Evolutionary conservation across 2,329 filamentous ascomycete genomes (phyloP), one percentile per base, ranked within the genome.

Genomic region (Leptographium radiaticola): DNA sequence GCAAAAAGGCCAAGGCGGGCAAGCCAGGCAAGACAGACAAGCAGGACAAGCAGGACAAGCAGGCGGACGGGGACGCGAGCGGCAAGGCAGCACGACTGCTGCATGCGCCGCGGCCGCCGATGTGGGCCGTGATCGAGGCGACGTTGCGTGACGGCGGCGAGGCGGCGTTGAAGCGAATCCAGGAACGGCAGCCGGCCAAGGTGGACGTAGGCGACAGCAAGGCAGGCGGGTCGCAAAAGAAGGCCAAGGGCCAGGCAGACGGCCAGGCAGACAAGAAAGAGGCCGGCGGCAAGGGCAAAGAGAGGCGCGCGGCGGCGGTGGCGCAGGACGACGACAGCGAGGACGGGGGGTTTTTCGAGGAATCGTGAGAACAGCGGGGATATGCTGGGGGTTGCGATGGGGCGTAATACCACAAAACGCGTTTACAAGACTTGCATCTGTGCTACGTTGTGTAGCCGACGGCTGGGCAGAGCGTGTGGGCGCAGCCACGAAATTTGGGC

Each of bases 61-160:
- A 18, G 16, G 10, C 42, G 13, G 20, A 49, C 3, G 42, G 2
- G 2, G 31, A 39, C 6, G 47, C 31, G 18, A 51, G 47, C 44
- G 71, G 69, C 44, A 71, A 66, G 60, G 72, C 71, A 60, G 67
- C 67, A 47, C 62, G 65, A 48, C 69, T 71, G 25, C 63, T 80
- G 16, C 68, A 68, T n/a, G 65, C 69, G 6, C 69, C 74, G 55
- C 67, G 76, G 55, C 74, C 76, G 8, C 74, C 78, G n/a, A 77
- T 89, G 71, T 89, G 86, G 86, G 68, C 69, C 16, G 68, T 75
- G 15, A 75, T 91, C 18, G 84, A 87, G 68, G 72, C 78, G 61
- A 76, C 81, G 13, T 81, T 85, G 71, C 69, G 72, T 52, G 71
- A 80, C 40, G 81, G 81, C 8, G 81, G 80, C 6, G 70, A 64